phyloP scores from a whole-genome alignment of 768 basidiomycete species.

The Xerocomellus intermedius region DNA sequence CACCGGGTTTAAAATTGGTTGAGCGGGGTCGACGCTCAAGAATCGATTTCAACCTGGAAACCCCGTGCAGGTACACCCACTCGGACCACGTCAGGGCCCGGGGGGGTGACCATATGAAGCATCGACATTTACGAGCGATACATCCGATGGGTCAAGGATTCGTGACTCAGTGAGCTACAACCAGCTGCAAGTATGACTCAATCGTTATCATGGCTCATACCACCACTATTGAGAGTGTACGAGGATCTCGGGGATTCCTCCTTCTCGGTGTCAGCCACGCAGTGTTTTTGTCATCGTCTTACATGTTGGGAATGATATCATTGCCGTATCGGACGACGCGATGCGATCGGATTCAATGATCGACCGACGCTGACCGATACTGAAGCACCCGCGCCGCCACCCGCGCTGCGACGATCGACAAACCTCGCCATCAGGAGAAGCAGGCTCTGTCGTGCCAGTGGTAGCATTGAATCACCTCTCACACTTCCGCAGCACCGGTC shows the following conservation, averaged over 20 bases:
- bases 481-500: background rate
- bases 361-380: background rate
- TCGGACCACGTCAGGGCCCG: background rate
- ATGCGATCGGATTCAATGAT: background rate
- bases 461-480: background rate
- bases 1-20: background rate
- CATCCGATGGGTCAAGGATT: background rate
- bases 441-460: too few species aligned
- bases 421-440: background rate
- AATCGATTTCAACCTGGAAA: background rate
- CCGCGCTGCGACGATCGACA: background rate
- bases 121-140: background rate
- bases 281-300: background rate
- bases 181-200: background rate
- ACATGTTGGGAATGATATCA: conserved; percentile 10
- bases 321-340: conserved; percentile 9
- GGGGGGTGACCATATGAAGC: too few species aligned
- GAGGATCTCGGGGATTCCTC: background rate
- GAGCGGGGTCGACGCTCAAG: background rate
- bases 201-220: background rate
- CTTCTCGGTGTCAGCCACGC: background rate
- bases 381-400: background rate
- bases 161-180: background rate
- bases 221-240: background rate
- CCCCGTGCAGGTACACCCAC: background rate